Base-by-base conservation (phyloP, 2,329 filamentous ascomycete species). In the Fusarium mundagurra region DNA sequence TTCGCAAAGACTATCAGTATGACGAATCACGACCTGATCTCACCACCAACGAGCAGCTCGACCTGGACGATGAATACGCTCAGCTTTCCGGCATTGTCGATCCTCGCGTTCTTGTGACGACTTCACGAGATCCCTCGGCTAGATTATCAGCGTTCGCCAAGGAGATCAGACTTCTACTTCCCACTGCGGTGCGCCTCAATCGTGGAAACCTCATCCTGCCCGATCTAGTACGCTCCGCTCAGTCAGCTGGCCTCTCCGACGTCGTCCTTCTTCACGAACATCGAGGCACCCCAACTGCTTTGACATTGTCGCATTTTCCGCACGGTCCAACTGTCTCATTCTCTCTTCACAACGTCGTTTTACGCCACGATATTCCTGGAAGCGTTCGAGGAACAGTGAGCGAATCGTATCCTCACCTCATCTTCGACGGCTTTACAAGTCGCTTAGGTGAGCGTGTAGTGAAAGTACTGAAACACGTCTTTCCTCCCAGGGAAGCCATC, bases 341-440 rank as follows among this genome's bases (percentile, higher is more conserved):
- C 83, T 95, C 92, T 10, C 86, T 98, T 24, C 94, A 97, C 82
- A 98, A 99, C 75, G 96, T 98, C 8, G 92, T 98, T 16, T 86
- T 99, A 58, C 91, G 96, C 50, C 94, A 95, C 69, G 96, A 99
- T 81, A 97, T 99, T 27, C 96, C 96, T 3, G 95, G 96, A 73
- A 91, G 92, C 47, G 90, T 94, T 14, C 90, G 93, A 66, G 96
- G 96, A 54, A 98, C 95, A 4, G 94, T 98, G 54, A 94, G 91
- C 71, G 96, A 99, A 84, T 92, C 91, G 43, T 99, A 98, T 78
- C 96, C 96, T 0, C 96, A 98, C 80, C 87, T 99, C 6, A 94
- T 99, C 72, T 98, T 99, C 78, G 96, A 99, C 79, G 95, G 95
- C 6, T 98, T 99, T 84, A 93, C 89, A 10, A 94, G 93, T 11